Conservation (phyloP, 768 basidiomycete genomes). For the Calocybe indica region DNA sequence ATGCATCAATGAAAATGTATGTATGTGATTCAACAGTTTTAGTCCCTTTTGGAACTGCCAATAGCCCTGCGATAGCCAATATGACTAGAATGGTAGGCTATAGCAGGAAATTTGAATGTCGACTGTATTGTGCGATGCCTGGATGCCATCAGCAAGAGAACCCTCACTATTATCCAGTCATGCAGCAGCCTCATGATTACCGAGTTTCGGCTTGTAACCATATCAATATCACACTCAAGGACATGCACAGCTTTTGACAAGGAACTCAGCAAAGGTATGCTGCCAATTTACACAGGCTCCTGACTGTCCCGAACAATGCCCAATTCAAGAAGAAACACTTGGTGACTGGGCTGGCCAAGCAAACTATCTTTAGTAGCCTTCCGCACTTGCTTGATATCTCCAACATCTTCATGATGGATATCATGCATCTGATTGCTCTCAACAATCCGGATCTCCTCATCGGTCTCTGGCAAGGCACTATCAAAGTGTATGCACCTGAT, state of each 20-base stretch:
- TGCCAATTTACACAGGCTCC: conserved; percentile 3
- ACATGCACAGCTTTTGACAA: conserved; percentile 2
- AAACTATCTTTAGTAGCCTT: conserved; percentile 30
- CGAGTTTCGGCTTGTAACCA: conserved; percentile 17
- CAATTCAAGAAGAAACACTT: conserved; percentile 11
- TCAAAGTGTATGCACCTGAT: conserved; percentile 18
- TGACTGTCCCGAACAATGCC: background rate
- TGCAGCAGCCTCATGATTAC: conserved; percentile 19
- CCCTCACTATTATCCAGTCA: conserved; percentile 24
- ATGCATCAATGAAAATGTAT: conserved; percentile 11
- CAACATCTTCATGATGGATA: conserved; percentile 28
- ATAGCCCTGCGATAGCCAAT: conserved; percentile 22
- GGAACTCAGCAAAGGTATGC: background rate
- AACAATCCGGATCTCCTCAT: conserved; percentile 34
- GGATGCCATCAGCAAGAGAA: conserved; percentile 17
- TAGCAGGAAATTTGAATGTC: conserved; percentile 27
- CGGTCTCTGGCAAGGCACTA: conserved; percentile 22
- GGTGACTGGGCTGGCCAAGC: conserved; percentile 28
- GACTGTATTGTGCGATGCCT: conserved; percentile 20
- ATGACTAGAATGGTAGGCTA: conserved; percentile 28
- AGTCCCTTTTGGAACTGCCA: conserved; percentile 18
- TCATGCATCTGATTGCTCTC: conserved; percentile 33
- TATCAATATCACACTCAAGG: conserved; percentile 12
- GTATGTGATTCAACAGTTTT: background rate
- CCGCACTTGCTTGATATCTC: conserved; percentile 21